Evolutionary conservation across 306 rosid species (phyloP).

Genomic region (Chamaecrista fasciculata): DNA sequence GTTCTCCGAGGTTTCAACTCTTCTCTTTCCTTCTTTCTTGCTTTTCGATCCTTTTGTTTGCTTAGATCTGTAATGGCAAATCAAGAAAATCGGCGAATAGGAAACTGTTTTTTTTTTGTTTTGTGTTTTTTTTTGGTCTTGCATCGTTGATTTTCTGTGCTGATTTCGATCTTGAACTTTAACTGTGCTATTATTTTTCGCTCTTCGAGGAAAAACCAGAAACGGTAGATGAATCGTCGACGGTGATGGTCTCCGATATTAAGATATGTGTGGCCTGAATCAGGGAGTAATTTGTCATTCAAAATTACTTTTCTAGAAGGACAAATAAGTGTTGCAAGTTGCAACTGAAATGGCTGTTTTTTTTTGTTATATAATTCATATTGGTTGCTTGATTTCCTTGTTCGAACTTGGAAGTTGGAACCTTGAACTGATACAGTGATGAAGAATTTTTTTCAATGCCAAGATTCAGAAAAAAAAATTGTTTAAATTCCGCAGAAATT

Average conservation of each 20-base stretch:
- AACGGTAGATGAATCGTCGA: background rate
- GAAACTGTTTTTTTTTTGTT: background rate
- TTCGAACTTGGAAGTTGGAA: background rate
- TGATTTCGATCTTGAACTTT: background rate
- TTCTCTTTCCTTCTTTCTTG: background rate
- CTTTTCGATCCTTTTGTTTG: background rate
- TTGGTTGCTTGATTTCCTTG: background rate
- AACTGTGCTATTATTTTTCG: background rate
- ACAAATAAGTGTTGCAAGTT: background rate
- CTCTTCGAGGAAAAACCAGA: background rate
- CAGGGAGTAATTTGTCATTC: background rate
- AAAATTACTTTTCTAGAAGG: background rate
- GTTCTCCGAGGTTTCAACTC: constrained; percentile 52
- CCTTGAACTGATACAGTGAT: too few relatives aligned
- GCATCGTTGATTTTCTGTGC: background rate
- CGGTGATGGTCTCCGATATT: background rate
- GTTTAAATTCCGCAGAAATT: background rate
- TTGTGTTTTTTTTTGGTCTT: too few relatives aligned
- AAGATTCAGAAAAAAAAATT: background rate
- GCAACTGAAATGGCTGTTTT: background rate
- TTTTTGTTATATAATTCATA: background rate
- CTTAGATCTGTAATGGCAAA: background rate
- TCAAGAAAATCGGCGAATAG: background rate
- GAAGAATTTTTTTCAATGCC: background rate
- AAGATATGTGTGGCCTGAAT: background rate